phyloP scores from a whole-genome alignment of 1,284 basidiomycete genomes.

The Pseudozyma thailandica region DNA sequence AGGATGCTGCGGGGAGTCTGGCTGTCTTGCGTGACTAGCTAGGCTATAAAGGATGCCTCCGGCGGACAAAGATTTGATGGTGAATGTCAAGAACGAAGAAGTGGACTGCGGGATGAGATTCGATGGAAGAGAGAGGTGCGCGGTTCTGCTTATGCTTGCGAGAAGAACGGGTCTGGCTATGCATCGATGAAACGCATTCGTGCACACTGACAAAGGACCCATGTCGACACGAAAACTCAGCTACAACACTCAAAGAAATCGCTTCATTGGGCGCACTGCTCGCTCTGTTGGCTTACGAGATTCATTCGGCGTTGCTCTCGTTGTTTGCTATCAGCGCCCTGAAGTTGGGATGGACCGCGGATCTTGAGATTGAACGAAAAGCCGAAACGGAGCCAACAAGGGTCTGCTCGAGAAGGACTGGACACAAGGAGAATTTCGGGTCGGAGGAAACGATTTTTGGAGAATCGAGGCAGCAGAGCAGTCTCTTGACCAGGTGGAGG shows the following conservation, averaged over 20 bases:
- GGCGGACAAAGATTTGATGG: no score
- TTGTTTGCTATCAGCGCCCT: not conserved
- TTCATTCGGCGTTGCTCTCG: no score
- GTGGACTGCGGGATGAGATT: no score
- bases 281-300: not conserved
- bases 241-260: not conserved
- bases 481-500: not conserved
- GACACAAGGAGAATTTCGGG: constrained; percentile 29
- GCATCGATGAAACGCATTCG: constrained; percentile 6
- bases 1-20: no score
- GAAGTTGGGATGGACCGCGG: constrained; percentile 1
- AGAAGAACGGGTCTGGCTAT: no score
- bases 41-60: no score
- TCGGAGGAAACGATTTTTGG: constrained; percentile 4
- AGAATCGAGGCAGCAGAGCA: constrained; percentile 16
- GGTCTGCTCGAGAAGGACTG: not conserved
- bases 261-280: not conserved
- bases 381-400: not conserved
- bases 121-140: no score
- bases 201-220: constrained; percentile 5
- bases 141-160: no score
- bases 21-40: no score
- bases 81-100: no score
- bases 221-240: constrained; percentile 12
- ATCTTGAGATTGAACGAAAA: constrained; percentile 8